Evolutionary conservation across 2,329 filamentous ascomycete genomes (phyloP).

Genomic region (Fragosphaeria purpurea): DNA sequence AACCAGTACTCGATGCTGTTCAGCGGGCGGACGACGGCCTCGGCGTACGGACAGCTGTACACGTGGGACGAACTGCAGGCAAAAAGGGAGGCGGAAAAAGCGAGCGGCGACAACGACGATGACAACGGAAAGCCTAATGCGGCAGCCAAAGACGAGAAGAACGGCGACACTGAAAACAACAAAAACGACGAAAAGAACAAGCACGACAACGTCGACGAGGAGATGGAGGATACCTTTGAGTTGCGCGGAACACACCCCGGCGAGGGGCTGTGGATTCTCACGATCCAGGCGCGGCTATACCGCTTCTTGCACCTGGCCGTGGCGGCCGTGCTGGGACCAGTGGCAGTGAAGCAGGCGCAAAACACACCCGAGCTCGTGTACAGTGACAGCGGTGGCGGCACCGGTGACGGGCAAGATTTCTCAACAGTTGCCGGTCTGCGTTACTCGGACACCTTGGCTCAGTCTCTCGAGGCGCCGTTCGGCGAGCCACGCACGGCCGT

Average conservation of each 20-base stretch:
- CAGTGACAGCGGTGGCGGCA: too few species aligned
- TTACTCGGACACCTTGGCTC: background rate
- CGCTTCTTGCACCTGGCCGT: slow-evolving; percentile 5
- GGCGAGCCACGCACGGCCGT: slow-evolving; percentile 1
- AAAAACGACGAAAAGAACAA: too few species aligned
- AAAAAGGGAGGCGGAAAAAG: background rate
- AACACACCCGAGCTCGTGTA: too few species aligned
- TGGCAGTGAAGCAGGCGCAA: background rate
- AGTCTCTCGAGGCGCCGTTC: slow-evolving; percentile 10
- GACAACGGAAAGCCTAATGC: too few species aligned
- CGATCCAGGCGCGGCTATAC: slow-evolving; percentile 11
- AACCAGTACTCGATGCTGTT: slow-evolving; percentile 25
- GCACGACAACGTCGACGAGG: too few species aligned
- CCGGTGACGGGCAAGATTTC: too few species aligned
- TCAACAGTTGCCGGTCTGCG: too few species aligned
- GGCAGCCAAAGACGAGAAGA: background rate
- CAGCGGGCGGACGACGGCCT: slow-evolving; percentile 15
- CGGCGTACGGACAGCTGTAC: slow-evolving; percentile 25
- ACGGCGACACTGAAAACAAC: background rate
- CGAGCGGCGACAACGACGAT: too few species aligned
- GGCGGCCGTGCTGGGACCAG: background rate
- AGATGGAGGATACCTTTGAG: slow-evolving; percentile 6
- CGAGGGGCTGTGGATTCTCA: slow-evolving; percentile 12
- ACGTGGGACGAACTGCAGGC: slow-evolving; percentile 8
- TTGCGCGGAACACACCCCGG: slow-evolving; percentile 11